Conservation (phyloP, 2,329 filamentous ascomycete genomes). For the Pyricularia grisea region DNA sequence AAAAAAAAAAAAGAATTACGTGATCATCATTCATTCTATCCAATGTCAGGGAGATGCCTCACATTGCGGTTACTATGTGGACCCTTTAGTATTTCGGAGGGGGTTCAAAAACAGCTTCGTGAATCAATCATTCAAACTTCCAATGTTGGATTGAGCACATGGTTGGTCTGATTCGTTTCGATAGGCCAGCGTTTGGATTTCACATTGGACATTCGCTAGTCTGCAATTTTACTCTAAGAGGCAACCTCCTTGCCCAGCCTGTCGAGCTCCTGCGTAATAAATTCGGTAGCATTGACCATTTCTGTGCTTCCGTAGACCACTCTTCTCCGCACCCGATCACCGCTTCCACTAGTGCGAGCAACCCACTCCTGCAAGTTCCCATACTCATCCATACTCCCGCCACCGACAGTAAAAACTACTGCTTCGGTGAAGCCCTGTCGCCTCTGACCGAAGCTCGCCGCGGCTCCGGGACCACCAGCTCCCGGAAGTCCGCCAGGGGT, state of each 20-base stretch:
- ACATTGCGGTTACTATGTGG: too few species aligned
- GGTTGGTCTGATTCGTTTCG: background rate
- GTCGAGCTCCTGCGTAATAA: slow-evolving; percentile 55
- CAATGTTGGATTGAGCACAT: background rate
- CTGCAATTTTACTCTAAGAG: slow-evolving; percentile 5
- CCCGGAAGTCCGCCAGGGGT: slow-evolving; percentile 37
- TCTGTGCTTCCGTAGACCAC: slow-evolving; percentile 95
- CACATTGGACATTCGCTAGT: background rate
- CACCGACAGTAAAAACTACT: slow-evolving; percentile 89
- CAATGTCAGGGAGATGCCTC: background rate
- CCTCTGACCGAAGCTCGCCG: slow-evolving; percentile 80
- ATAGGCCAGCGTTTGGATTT: background rate
- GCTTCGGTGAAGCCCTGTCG: slow-evolving; percentile 84
- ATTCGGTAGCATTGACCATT: slow-evolving; percentile 59
- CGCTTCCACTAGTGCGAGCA: slow-evolving; percentile 55
- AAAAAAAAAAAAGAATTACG: background rate
- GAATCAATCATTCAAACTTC: too few species aligned
- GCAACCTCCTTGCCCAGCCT: slow-evolving; percentile 49
- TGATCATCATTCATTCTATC: background rate
- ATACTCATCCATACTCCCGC: slow-evolving; percentile 98
- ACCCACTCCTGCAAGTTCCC: slow-evolving; percentile 97
- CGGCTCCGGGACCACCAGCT: slow-evolving; percentile 45
- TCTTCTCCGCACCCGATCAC: slow-evolving; percentile 59
- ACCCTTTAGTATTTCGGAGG: too few species aligned
- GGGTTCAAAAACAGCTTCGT: background rate